Conservation (phyloP, 73 alveolate genomes). For the Paramecium caudatum region DNA sequence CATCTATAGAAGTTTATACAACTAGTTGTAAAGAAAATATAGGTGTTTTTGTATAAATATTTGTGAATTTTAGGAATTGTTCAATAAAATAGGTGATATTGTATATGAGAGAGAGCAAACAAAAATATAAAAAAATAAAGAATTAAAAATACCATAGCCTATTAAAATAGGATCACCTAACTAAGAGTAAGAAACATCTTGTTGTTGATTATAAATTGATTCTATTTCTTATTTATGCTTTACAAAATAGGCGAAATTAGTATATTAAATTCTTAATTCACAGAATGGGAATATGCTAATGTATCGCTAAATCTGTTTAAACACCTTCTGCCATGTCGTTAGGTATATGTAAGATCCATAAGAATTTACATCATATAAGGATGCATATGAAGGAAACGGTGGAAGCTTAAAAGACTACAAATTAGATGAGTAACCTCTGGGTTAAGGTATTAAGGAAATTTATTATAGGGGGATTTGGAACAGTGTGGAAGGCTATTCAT, state of each 20-base stretch:
- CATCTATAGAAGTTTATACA: not conserved
- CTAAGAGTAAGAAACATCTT: slow-evolving; percentile 3
- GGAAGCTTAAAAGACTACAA: slow-evolving; percentile 25
- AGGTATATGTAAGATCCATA: slow-evolving; percentile 31
- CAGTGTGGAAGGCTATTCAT: slow-evolving; percentile 90
- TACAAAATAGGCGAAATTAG: no score
- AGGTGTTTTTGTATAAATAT: slow-evolving; percentile 34
- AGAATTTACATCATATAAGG: slow-evolving; percentile 31
- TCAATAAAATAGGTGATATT: slow-evolving; percentile 14
- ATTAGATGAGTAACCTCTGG: slow-evolving; percentile 4
- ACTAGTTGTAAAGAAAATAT: slow-evolving; percentile 58
- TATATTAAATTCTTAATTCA: not conserved
- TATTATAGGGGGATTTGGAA: slow-evolving; percentile 83
- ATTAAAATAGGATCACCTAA: slow-evolving; percentile 7
- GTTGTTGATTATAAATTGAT: slow-evolving; percentile 5
- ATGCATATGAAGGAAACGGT: slow-evolving; percentile 33
- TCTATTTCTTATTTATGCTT: not conserved
- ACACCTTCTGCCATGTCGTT: slow-evolving; percentile 6
- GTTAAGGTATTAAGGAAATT: not conserved
- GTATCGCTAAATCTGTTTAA: not conserved
- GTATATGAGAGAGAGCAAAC: slow-evolving; percentile 2
- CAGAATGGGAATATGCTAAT: slow-evolving; percentile 6
- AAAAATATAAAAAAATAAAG: not conserved
- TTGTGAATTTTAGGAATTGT: not conserved
- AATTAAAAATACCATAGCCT: slow-evolving; percentile 36